Evolutionary conservation across 441 rosid species (phyloP), one percentile per base, ranked within the genome.

Genomic region (Monsonia emarginata): DNA sequence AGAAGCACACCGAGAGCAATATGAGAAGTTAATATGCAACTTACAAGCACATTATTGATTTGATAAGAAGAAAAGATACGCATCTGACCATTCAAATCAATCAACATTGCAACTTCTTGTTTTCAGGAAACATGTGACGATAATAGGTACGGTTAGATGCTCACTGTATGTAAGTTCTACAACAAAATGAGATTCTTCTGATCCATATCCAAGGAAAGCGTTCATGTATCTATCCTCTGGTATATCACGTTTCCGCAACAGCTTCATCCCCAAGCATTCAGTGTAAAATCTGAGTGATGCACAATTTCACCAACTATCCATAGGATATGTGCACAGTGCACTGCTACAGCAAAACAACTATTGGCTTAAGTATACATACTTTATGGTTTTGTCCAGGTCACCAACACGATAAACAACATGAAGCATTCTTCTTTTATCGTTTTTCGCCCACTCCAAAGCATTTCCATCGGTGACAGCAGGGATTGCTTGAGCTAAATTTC

Each of bases 151-250:
- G 13, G 50, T 58, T 48, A 42, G 44, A 74, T 54, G 58, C 83
- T 57, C 79, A 87, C 90, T 84, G 71, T 82, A 87, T 42, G 93
- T 87, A 65, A 87, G 85, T 63, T 87, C 93, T 54, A 84, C 72
- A 68, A 75, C 88, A 80, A 87, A 87, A 73, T 87, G 84, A 16
- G 88, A 82, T 57, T 85, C 90, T 75, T 87, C 93, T 1, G 88
- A 87, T 26, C 93, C 93, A 69, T 83, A 87, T 62, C 93, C 93
- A 31, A 87, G 90, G 68, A 87, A 87, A 1, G 90, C 93, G 75
- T 87, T 87, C 1, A 85, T 76, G 63, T 85, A 87, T 77, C 78
- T 82, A 75, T 87, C 93, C 77, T 85, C 93, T 0, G 90, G 90
- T 67, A 87, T 84, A 72, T 85, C 90, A 65, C 93, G 89, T 72